Evolutionary conservation across 768 basidiomycete species (phyloP), one percentile per base, ranked within the genome.

Genomic region (Scleroderma citrinum): DNA sequence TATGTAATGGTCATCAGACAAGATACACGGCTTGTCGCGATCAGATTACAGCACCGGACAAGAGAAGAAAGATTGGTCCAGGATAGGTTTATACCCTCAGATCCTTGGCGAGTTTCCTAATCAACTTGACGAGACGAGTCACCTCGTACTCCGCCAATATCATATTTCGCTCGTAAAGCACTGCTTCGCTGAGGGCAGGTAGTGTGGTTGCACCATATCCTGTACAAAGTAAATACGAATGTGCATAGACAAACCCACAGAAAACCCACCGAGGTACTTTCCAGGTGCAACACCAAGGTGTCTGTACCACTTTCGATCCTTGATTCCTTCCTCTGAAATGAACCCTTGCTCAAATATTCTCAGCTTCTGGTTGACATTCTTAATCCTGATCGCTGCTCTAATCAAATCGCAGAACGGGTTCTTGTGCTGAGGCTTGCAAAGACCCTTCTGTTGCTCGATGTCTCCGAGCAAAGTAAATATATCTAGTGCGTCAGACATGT

Each of bases 281-380:
- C 91, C 92, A 26, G 92, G 92, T 3, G 92, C 89, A 37, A 92
- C 87, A 42, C 78, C 91, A 14, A 92, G 75, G 66, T 92, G 85
- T 59, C 73, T 81, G 63, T 87, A 95, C 92, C 92, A 94, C 62
- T 89, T 85, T 29, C 87, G 75, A 47, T 83, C 81, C 56, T 82
- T 82, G 54, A 92, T 81, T 0, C 92, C 92, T 14, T 71, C 81
- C 58, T 84, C 71, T 6, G 80, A 81, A 51, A 93, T 85, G 63
- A 95, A 89, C 1, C 90, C 89, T 43, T 77, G 78, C 63, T 92
- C 89, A 55, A 91, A 90, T 7, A 70, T 66, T 11, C 73, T 66
- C n/a, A 91, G 69, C 63, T 83, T 87, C 68, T 76, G 67, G 65
- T 90, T 90, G 14, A 75, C 77, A 46, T 60, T 70, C 45, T 68